Evolutionary conservation across 306 rosid species (phyloP), one percentile per base, ranked within the genome.

Genomic region (Pueraria montana): DNA sequence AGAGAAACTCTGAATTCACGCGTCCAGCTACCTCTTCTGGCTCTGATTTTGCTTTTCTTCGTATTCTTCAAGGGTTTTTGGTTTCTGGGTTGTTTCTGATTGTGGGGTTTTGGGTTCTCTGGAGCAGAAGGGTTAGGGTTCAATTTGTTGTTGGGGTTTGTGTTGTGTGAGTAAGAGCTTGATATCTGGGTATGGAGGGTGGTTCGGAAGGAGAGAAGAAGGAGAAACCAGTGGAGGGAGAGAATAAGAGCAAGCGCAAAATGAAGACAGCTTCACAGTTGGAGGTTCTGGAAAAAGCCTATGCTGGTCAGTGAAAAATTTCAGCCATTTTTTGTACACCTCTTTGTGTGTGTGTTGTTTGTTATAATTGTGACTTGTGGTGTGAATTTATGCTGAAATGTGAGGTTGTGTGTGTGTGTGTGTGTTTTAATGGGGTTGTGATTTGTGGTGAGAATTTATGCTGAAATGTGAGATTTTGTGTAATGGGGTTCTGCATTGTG

Each of bases 211-310:
- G 85, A 70, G 95, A 89, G 86, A 90, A 82, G 88, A 34, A 34
- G 40, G 5, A 34, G 40, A 7, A 34, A 7, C 76, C 83, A n/a
- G 61, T 40, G 10, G 94, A 84, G 74, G 93, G 58, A 11, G 94
- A 91, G 89, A 88, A 68, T 80, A 91, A 85, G 87, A 79, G 82
- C 32, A 93, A 93, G 78, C 91, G 97, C 68, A 91, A 90, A 82
- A 93, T 90, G 97, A 93, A 93, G 89, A 81, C 92, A 48, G 88
- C 91, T 81, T 87, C 88, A 3, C 93, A 93, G 76, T 76, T 93
- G 85, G 92, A 91, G 76, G 48, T 85, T 79, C 90, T 93, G 64
- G 97, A 91, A 80, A 87, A 88, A 78, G 73, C 95, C 23, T 93
- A 87, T 79, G 85, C 95, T 43, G 89, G 95, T 91, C 42, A 79